Conservation (phyloP, 1,284 basidiomycete genomes). For the Kwoniella shivajii region DNA sequence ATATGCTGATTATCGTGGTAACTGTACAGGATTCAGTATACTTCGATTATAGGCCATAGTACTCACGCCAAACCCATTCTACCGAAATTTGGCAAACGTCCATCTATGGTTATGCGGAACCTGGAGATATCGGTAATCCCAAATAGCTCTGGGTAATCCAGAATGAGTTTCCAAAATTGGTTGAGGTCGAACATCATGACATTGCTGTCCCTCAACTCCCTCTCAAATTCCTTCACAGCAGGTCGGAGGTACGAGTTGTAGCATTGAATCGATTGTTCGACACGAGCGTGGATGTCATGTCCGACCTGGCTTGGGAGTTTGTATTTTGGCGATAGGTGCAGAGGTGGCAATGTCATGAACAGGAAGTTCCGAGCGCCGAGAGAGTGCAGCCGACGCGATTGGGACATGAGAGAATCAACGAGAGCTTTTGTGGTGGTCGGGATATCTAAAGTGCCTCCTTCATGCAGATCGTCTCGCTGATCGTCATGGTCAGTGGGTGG, state of each 20-base stretch:
- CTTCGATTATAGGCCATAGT: not conserved
- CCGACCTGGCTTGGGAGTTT: conserved; percentile 9
- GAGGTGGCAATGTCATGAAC: conserved; percentile 10
- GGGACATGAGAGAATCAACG: conserved; percentile 8
- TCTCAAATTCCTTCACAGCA: conserved; percentile 3
- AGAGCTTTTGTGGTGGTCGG: conserved; percentile 12
- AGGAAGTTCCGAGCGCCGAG: conserved; percentile 13
- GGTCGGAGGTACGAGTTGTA: conserved; percentile 5
- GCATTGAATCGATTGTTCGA: not conserved
- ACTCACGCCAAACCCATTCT: conserved; percentile 23
- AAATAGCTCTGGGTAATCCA: conserved; percentile 24
- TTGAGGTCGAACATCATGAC: conserved; percentile 26
- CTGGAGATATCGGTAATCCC: conserved; percentile 24
- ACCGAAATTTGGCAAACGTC: conserved; percentile 16
- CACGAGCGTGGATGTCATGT: conserved; percentile 4
- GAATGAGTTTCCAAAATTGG: conserved; percentile 12
- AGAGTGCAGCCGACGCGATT: conserved; percentile 1
- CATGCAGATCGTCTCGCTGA: conserved; percentile 19
- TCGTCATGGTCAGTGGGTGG: not conserved
- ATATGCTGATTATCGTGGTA: conserved; percentile 15
- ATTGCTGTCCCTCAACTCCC: conserved; percentile 8
- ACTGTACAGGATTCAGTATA: not conserved
- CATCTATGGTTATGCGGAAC: conserved; percentile 19
- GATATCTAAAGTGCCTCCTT: conserved; percentile 15
- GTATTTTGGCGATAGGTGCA: conserved; percentile 14